Evolutionary conservation across 495 filamentous ascomycete species (phyloP).

Genomic region (Penicillium argentinense): DNA sequence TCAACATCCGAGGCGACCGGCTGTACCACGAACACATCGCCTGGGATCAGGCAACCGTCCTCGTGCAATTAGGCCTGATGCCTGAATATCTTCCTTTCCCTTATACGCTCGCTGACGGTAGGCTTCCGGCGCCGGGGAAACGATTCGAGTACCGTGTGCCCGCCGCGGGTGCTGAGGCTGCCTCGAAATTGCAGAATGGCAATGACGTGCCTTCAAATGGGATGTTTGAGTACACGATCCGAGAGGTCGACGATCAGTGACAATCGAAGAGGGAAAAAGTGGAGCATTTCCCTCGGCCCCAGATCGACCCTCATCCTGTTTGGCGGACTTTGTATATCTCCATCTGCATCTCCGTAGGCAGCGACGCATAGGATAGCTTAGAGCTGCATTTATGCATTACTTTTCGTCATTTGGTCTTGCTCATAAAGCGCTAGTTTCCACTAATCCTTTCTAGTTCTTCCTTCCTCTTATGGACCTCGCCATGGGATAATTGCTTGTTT

Average conservation of each 20-base stretch:
- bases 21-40: conserved; percentile 79
- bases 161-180: conserved; percentile 62
- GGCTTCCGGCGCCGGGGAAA: conserved; percentile 35
- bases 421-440: no score
- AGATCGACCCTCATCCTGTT: no score
- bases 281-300: no score
- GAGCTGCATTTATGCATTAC: no score
- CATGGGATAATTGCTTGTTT: no score
- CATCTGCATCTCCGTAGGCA: no score
- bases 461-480: no score
- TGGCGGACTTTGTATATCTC: no score
- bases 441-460: no score
- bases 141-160: conserved; percentile 66
- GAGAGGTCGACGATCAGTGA: conserved; percentile 17
- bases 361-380: no score
- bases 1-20: conserved; percentile 73
- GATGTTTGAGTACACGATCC: conserved; percentile 52
- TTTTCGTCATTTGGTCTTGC: no score
- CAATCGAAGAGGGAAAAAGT: neutral
- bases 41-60: conserved; percentile 80
- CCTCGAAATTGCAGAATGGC: conserved; percentile 63
- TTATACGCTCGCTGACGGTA: conserved; percentile 47
- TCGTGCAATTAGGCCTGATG: conserved; percentile 71
- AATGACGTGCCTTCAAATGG: conserved; percentile 58
- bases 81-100: conserved; percentile 61